These are phyloP conservation scores for Taphrina populina DNA, from an alignment of 1,139 yeast species.

Conservation along the genomic window DNA sequence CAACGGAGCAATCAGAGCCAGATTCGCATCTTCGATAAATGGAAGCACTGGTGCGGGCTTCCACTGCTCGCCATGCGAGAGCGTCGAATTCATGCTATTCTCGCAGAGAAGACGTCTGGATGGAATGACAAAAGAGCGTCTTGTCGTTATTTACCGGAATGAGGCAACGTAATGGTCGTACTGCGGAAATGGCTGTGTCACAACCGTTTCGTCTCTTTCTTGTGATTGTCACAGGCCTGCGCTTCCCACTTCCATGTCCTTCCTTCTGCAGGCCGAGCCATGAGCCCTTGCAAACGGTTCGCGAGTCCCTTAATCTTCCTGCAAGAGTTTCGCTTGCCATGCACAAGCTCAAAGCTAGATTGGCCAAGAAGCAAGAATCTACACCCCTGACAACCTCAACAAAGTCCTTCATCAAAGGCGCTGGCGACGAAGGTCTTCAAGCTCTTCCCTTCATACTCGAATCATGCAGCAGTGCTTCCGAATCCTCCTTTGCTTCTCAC, in stretches of 20 bases:
- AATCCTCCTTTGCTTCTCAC: constrained; percentile 6
- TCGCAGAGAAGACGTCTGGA: no score
- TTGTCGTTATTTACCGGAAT: no score
- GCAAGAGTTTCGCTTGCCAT: not conserved
- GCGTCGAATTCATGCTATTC: no score
- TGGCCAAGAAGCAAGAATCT: constrained; percentile 11
- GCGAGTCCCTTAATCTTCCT: no score
- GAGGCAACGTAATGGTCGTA: no score
- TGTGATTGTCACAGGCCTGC: no score
- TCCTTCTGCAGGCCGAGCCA: no score
- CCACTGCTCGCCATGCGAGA: constrained; percentile 39
- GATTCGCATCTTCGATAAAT: constrained; percentile 68
- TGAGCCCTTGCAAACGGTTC: no score
- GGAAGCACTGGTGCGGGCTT: constrained; percentile 43
- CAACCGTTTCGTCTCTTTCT: no score
- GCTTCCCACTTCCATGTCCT: no score
- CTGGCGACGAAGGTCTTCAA: constrained; percentile 28
- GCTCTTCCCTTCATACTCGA: constrained; percentile 22
- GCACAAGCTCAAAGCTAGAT: constrained; percentile 13
- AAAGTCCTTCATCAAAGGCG: constrained; percentile 23
- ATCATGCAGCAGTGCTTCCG: constrained; percentile 23
- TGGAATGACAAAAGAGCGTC: no score
- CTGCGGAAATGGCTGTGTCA: no score
- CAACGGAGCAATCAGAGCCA: constrained; percentile 73
- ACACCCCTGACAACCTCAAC: constrained; percentile 5